Base-by-base conservation (phyloP, 257 asterid species). In the Datura wrightii region DNA sequence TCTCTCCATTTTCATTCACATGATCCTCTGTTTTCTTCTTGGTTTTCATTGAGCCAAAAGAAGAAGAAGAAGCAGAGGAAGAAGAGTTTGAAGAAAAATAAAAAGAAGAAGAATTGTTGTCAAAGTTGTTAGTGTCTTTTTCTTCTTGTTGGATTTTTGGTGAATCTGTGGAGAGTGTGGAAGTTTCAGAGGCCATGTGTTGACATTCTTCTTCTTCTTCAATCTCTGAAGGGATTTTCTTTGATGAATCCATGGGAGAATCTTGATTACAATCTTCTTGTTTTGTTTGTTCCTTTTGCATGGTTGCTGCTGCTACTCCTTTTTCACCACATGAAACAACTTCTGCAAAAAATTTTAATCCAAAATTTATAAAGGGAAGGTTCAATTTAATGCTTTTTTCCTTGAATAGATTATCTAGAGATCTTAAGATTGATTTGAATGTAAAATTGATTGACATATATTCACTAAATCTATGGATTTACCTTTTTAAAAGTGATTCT, bases 131-230 rank as follows among this genome's bases (percentile, higher is more conserved):
- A 9, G 39, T 76, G 5, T 85, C 76, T 42, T 11, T 59, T 52
- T 87, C 86, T 8, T 87, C 92, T n/a, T 37, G 87, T 42, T 92
- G 90, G 5, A 63, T 37, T 76, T 89, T 90, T n/a, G 80, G 86
- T 0, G 93, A 90, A 19, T 91, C 94, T 9, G 89, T 93, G 0
- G 97, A 93, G 60, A 92, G 4, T 3, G 97, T 92, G 63, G 98
- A 96, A 72, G 95, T 74, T 9, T 79, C 36, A 39, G 62, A 11
- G n/a, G 70, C 10, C 15, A 85, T 42, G n/a, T 79, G 82, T 0
- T 87, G 94, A 14, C 95, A 91, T 65, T 93, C 97, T 71, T 92
- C 91, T 79, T 93, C 31, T 24, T 24, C 31, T 24, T 24, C 94
- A 71, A 92, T 96, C 84, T 93, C 94, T 13, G 86, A 87, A 1